Evolutionary conservation across 2,329 filamentous ascomycete genomes (phyloP).

Genomic region (Cylindrodendrum hubeiense): DNA sequence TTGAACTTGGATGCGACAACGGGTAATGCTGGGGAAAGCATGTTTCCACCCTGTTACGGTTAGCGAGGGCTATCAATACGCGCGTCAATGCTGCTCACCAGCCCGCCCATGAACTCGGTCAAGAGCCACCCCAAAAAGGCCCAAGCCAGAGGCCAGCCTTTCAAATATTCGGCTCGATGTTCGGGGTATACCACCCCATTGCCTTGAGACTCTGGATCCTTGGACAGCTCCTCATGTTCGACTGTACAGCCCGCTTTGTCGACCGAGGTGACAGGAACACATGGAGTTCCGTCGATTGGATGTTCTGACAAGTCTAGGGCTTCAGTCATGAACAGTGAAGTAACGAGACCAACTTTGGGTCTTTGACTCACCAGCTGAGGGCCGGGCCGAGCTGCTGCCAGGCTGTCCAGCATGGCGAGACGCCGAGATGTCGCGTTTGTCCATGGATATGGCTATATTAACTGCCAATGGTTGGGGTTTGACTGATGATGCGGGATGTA

Average conservation of each 20-base stretch:
- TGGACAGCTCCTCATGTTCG: neutral
- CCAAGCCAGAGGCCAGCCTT: neutral
- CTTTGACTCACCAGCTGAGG: neutral
- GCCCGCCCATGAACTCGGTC: neutral
- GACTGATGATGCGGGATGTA: neutral
- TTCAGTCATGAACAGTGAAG: neutral
- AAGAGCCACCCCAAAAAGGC: neutral
- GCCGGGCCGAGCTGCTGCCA: neutral
- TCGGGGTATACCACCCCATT: neutral
- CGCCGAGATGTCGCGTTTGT: neutral
- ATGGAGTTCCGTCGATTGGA: neutral
- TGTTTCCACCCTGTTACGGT: neutral
- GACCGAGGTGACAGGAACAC: neutral
- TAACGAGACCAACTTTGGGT: neutral
- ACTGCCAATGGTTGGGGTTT: neutral
- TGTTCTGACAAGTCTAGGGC: neutral
- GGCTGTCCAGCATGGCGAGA: neutral
- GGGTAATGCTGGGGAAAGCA: neutral
- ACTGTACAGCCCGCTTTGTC: neutral
- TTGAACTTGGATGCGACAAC: neutral
- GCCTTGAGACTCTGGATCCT: neutral
- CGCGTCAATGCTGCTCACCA: neutral
- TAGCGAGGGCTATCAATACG: neutral
- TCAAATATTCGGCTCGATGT: neutral
- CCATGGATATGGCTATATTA: neutral